These are phyloP conservation scores for Camelina hispida DNA, from an alignment of 345 rosid genomes.

Conservation along the genomic window DNA sequence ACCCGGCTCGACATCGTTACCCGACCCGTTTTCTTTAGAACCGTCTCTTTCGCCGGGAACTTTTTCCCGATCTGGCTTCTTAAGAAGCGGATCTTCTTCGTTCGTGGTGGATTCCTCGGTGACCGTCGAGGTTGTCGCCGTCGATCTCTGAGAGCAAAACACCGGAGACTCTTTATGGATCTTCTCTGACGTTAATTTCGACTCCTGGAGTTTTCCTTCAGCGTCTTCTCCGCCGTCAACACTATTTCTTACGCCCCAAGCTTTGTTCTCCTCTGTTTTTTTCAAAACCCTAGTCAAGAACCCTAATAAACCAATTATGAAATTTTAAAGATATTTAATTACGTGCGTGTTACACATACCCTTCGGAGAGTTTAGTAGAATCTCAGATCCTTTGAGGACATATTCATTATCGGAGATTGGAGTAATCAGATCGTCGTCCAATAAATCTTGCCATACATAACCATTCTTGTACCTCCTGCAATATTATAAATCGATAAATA, in stretches of 20 bases:
- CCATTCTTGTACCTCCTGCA: constrained; percentile 70
- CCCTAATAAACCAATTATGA: background rate
- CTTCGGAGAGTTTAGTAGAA: constrained; percentile 26
- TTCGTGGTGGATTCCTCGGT: constrained; percentile 48
- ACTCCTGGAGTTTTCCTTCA: constrained; percentile 29
- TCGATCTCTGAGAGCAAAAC: constrained; percentile 48
- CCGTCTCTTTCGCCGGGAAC: background rate
- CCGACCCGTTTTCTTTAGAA: constrained; percentile 10
- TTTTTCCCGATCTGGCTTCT: constrained; percentile 18
- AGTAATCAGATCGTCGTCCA: constrained; percentile 73
- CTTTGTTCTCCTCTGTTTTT: constrained; percentile 43
- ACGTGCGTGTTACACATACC: constrained; percentile 33
- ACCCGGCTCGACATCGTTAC: constrained; percentile 15
- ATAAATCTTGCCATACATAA: constrained; percentile 81
- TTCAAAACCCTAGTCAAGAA: background rate
- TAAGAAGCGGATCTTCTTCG: constrained; percentile 36
- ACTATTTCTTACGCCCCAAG: constrained; percentile 30
- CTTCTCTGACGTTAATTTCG: constrained; percentile 11
- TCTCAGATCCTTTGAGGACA: constrained; percentile 74
- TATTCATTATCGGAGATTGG: constrained; percentile 78
- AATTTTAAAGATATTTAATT: background rate
- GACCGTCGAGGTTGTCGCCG: constrained; percentile 40
- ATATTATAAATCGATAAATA: background rate
- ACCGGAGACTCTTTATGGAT: constrained; percentile 45
- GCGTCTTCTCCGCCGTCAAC: background rate